Evolutionary conservation across 768 basidiomycete species (phyloP), one percentile per base, ranked within the genome.

Genomic region (Epithele typhae): DNA sequence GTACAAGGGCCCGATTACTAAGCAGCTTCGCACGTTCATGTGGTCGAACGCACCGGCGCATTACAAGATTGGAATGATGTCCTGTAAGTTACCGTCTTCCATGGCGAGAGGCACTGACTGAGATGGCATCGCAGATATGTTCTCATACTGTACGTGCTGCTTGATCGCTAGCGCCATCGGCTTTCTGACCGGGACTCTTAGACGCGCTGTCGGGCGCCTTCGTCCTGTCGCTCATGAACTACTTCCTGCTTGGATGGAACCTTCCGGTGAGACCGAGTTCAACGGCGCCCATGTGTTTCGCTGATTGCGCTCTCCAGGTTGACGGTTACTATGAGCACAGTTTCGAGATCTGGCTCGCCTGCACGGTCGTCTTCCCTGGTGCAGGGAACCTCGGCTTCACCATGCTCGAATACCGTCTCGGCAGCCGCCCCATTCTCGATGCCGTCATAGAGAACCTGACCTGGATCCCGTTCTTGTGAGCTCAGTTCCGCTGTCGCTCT

Each of bases 41-140:
- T 90, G 88, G 88, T 85, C 82, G 0, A 62, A 55, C 34, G 85
- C 86, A 1, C 87, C 87, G 2, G 74, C 88, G 0, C 88, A 91
- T 58, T 90, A 91, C 75, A 90, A 91, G 69, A 70, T 90, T 59
- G 79, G 72, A 54, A 87, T 87, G 85, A 71, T 83, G 74, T 75
- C 82, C 0, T 87, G 82, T 68, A 77, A 76, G 81, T 58, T n/a
- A 15, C 21, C 4, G n/a, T 4, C 4, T 8, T 18, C 0, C 3
- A n/a, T n/a, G n/a, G n/a, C n/a, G n/a, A n/a, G n/a, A n/a, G n/a
- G n/a, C n/a, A n/a, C n/a, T 33, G 22, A 40, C 42, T 5, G 0
- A 17, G 7, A 8, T 12, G 14, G n/a, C 4, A 9, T 11, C 25
- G 12, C 45, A 64, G 68, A 73, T 54, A 70, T 73, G 68, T 71